Evolutionary conservation across 2,329 filamentous ascomycete species (phyloP), one percentile per base, ranked within the genome.

Genomic region (Aspergillus glaucus): DNA sequence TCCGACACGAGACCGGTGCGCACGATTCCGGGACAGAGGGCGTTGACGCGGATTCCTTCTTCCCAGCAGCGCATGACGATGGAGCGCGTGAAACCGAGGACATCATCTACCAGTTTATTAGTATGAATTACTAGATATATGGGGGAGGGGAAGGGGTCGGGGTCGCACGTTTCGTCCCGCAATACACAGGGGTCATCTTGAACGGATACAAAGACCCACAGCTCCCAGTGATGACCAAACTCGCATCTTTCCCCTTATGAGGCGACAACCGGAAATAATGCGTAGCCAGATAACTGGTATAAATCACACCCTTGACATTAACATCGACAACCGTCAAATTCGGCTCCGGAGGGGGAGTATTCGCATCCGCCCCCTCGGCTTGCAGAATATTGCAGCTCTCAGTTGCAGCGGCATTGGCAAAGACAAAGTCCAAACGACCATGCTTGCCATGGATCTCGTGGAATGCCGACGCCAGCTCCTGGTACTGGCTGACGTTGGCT

Each of bases 371-470:
- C 15, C 63, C 57, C 46, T 75, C 72, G 6, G 75, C 60, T 19
- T 75, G 66, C 4, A 36, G 34, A 36, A 36, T 36, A 36, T 36
- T 17, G 34, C 34, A 36, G 34, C n/a, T 36, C n/a, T 36, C 34
- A 17, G 6, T 15, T 9, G 34, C n/a, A 1, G 75, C 75, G 1
- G 74, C 74, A 47, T 77, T 77, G 14, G 72, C 74, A 52, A 73
- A 77, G 30, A 77, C 73, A 51, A 77, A 75, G 59, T 77, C 74
- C 14, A 77, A 42, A 2, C 66, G 58, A 12, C 62, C 60, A 8
- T 63, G 57, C 3, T 56, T 50, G 4, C 61, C 51, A 59, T 70
- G 75, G 7, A 66, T 58, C 14, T 51, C 53, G 42, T 75, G 63
- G 48, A 75, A 76, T 2, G 62, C 61, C 4, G 55, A 53, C 5